Evolutionary conservation across 805 yeast species (phyloP).

Genomic region (Teunomyces gatunensis): DNA sequence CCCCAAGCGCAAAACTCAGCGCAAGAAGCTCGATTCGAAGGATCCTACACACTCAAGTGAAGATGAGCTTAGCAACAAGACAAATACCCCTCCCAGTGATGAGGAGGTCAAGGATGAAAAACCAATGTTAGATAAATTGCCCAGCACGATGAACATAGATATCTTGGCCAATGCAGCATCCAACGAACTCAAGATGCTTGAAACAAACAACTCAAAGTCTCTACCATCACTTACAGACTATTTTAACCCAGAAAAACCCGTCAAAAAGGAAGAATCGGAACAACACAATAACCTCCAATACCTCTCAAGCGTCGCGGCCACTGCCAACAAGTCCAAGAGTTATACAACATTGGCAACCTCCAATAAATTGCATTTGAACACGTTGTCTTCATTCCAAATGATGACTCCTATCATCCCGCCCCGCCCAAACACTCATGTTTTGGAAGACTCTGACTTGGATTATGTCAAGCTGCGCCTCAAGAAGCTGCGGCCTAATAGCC

Average conservation of each 20-base stretch:
- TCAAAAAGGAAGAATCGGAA: not conserved
- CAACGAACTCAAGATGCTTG: conserved; percentile 48
- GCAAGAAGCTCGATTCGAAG: not conserved
- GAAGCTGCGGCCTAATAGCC: conserved; percentile 52
- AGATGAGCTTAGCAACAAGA: conserved; percentile 3
- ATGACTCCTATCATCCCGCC: conserved; percentile 15
- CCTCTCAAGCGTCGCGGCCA: conserved; percentile 36
- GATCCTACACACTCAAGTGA: not conserved
- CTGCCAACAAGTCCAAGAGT: conserved; percentile 12
- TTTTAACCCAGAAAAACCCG: conserved; percentile 21
- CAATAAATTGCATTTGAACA: conserved; percentile 19
- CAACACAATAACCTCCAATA: conserved; percentile 31
- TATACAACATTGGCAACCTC: conserved; percentile 11
- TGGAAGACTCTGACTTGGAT: conserved; percentile 48
- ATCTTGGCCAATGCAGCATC: conserved; percentile 54
- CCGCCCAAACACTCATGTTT: conserved; percentile 15
- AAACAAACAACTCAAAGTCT: conserved; percentile 43
- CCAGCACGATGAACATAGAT: conserved; percentile 42
- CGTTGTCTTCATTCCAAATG: conserved; percentile 53
- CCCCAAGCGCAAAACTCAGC: not conserved
- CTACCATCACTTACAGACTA: conserved; percentile 52
- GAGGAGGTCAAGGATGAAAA: conserved; percentile 1
- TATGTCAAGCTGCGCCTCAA: conserved; percentile 44
- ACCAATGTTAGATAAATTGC: not conserved
- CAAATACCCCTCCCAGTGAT: conserved; percentile 4